Evolutionary conservation across 148 eudicot species (phyloP).

Genomic region (Chenopodium formosanum): DNA sequence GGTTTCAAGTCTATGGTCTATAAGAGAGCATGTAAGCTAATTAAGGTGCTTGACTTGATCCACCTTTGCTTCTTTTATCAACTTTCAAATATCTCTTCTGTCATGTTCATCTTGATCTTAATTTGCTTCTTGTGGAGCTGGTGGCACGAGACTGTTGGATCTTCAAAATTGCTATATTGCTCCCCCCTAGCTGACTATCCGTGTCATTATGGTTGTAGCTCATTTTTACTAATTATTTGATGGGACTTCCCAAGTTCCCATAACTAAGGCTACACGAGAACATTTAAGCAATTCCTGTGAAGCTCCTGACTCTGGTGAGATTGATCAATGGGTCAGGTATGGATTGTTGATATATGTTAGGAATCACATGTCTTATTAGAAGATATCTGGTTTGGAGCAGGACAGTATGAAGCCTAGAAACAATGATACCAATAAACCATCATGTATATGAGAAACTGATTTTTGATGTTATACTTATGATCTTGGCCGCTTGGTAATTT

Average conservation of each 20-base stretch:
- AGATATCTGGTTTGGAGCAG: neutral
- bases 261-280: neutral
- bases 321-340: neutral
- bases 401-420: neutral
- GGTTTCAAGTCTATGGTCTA: no score
- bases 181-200: neutral
- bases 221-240: neutral
- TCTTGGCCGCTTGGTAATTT: neutral
- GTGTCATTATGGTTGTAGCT: neutral
- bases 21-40: no score
- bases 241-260: neutral
- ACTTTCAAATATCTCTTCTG: neutral
- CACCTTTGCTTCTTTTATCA: neutral
- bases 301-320: neutral
- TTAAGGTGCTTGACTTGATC: neutral
- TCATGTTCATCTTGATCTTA: neutral
- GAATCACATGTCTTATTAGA: neutral
- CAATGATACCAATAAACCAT: neutral
- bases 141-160: neutral
- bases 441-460: neutral
- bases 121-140: neutral
- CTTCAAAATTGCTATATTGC: neutral
- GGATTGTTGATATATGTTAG: neutral
- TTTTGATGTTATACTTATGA: neutral
- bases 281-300: neutral